Conservation (phyloP, 2,329 filamentous ascomycete genomes). For the Paracoccidioides lutzii region DNA sequence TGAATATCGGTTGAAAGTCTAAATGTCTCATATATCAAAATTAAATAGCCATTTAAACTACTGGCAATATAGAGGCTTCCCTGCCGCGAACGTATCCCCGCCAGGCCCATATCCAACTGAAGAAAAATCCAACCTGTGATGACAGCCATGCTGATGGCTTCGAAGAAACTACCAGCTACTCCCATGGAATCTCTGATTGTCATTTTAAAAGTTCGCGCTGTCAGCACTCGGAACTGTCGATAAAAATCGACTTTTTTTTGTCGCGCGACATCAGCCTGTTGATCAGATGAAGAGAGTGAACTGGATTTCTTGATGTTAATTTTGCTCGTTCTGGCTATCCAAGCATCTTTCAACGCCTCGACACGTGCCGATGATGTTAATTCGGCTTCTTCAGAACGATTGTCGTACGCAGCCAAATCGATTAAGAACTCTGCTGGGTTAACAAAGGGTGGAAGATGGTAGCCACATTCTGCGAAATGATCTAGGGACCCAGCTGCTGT, state of each 20-base stretch:
- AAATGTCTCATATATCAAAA: constrained; percentile 64
- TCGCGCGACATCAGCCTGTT: constrained; percentile 3
- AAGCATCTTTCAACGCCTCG: constrained; percentile 46
- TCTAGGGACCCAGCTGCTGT: constrained; percentile 43
- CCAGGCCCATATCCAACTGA: constrained; percentile 49
- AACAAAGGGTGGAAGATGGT: constrained; percentile 55
- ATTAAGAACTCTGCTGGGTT: constrained; percentile 69
- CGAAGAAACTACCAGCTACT: constrained; percentile 55
- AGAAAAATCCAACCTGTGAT: constrained; percentile 63
- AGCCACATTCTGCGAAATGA: constrained; percentile 51
- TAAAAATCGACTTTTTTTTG: constrained; percentile 43
- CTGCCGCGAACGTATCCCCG: constrained; percentile 61
- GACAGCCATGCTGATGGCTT: constrained; percentile 57
- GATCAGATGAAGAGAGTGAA: neutral
- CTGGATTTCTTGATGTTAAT: constrained; percentile 2
- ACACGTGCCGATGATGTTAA: constrained; percentile 47
- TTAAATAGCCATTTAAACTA: constrained; percentile 62
- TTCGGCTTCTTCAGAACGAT: constrained; percentile 54
- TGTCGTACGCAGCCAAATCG: constrained; percentile 62
- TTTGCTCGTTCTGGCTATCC: constrained; percentile 29
- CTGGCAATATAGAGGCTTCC: constrained; percentile 60
- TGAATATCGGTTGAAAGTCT: constrained; percentile 62
- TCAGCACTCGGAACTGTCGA: constrained; percentile 54
- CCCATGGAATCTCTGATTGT: constrained; percentile 68
- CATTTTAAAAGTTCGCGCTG: constrained; percentile 54